Evolutionary conservation across 108 stramenopile species (phyloP).

Genomic region (Cyclostephanos invisitatus): DNA sequence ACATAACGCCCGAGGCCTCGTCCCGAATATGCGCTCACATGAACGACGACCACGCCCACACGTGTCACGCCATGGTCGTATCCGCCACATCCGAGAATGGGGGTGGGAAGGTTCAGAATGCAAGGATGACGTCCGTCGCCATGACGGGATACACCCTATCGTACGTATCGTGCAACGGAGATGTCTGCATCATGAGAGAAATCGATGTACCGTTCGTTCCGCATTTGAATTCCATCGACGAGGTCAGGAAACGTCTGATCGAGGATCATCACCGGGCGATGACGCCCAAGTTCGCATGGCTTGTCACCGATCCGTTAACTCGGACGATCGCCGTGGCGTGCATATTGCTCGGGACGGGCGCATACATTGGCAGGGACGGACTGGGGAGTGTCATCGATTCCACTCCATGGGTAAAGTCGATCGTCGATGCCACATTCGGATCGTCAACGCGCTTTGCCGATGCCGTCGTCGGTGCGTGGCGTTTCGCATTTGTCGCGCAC

Average conservation of each 20-base stretch:
- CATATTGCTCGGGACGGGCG: constrained; percentile 8
- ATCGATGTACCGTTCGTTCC: constrained; percentile 25
- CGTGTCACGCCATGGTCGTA: constrained; percentile 13
- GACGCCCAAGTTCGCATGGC: constrained; percentile 26
- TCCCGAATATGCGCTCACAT: constrained; percentile 5
- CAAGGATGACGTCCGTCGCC: constrained; percentile 15
- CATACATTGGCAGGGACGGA: constrained; percentile 1
- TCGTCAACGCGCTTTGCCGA: constrained; percentile 9
- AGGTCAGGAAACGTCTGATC: constrained; percentile 26
- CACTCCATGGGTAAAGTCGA: constrained; percentile 10
- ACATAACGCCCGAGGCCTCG: too few species aligned
- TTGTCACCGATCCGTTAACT: constrained; percentile 28
- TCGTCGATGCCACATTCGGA: constrained; percentile 6
- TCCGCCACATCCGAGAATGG: not conserved
- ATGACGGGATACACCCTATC: constrained; percentile 6
- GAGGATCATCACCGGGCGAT: constrained; percentile 30
- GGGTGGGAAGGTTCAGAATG: constrained; percentile 10
- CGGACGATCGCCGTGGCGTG: not conserved
- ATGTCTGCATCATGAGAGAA: constrained; percentile 11
- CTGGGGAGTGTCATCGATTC: not conserved
- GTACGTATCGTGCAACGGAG: constrained; percentile 17
- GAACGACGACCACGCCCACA: constrained; percentile 26
- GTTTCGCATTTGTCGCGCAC: constrained; percentile 7
- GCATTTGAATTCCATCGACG: constrained; percentile 15
- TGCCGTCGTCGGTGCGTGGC: constrained; percentile 9